These are phyloP conservation scores for Phlyctochytrium arcticum DNA, from an alignment of 192 early-diverging fungal genomes.

Conservation along the genomic window DNA sequence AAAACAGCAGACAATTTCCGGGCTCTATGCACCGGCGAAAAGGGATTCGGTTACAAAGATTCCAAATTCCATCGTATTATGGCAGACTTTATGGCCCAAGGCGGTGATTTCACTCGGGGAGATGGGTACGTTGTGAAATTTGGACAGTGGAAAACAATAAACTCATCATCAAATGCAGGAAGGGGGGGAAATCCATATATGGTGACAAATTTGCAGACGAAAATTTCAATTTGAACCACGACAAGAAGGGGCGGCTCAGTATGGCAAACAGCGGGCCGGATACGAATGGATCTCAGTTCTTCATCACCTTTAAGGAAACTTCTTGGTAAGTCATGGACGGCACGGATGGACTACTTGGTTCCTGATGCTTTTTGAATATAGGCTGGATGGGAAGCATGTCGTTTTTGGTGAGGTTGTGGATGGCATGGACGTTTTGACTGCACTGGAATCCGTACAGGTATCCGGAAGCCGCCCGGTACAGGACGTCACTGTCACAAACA, in stretches of 20 bases:
- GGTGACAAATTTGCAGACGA: constrained; percentile 84
- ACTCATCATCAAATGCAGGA: background rate
- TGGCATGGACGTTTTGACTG: constrained; percentile 47
- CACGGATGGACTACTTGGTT: too few species aligned
- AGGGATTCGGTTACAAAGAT: constrained; percentile 70
- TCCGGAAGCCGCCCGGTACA: constrained; percentile 42
- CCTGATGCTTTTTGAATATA: too few species aligned
- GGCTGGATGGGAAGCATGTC: constrained; percentile 46
- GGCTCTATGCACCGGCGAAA: constrained; percentile 47
- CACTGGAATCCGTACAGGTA: constrained; percentile 35
- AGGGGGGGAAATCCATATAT: constrained; percentile 44
- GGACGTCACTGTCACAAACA: constrained; percentile 41
- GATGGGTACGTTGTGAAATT: constrained; percentile 46
- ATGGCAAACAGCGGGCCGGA: constrained; percentile 45
- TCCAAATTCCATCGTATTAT: constrained; percentile 73
- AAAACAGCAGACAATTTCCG: constrained; percentile 51
- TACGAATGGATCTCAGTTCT: constrained; percentile 61
- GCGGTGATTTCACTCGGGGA: background rate
- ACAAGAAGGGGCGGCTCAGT: constrained; percentile 34
- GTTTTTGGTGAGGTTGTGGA: constrained; percentile 49
- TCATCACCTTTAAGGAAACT: too few species aligned
- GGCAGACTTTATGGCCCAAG: constrained; percentile 55
- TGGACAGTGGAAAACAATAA: constrained; percentile 61
- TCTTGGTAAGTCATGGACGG: too few species aligned
- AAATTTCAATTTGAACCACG: constrained; percentile 73